Conservation (phyloP, 108 stramenopile genomes). For the Poteriospumella lacustris region DNA sequence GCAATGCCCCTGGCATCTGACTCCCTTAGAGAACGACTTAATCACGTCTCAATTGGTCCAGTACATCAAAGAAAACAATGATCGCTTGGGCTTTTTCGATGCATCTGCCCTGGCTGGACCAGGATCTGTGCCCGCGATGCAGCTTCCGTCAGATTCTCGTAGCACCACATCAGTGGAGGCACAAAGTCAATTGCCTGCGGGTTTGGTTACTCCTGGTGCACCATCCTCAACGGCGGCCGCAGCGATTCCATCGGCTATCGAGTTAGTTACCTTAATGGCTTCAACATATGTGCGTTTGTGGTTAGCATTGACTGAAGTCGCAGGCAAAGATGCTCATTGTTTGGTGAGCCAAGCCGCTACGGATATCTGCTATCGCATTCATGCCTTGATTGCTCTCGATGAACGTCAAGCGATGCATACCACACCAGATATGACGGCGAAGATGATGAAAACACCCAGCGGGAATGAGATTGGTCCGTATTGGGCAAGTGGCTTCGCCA, state of each 20-base stretch:
- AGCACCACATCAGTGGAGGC: too few species aligned
- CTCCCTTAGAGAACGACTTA: background rate
- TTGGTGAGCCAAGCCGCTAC: conserved; percentile 57
- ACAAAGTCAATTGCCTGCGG: too few species aligned
- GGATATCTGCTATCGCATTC: conserved; percentile 63
- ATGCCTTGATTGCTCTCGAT: conserved; percentile 37
- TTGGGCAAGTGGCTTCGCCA: too few species aligned
- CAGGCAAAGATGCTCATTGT: conserved; percentile 70
- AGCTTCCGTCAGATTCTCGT: too few species aligned
- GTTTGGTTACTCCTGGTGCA: too few species aligned
- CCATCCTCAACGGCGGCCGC: background rate
- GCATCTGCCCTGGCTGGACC: too few species aligned
- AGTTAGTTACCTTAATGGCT: conserved; percentile 8
- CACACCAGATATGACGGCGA: too few species aligned
- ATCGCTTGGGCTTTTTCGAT: background rate
- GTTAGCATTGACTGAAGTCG: conserved; percentile 58
- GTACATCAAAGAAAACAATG: background rate
- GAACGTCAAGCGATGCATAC: too few species aligned
- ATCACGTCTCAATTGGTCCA: background rate
- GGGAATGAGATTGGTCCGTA: too few species aligned
- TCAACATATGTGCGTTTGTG: conserved; percentile 51
- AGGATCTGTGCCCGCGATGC: background rate
- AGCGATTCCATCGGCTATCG: background rate
- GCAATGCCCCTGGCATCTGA: background rate
- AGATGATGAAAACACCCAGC: too few species aligned